Base-by-base conservation (phyloP, 495 filamentous ascomycete genomes). In the Thermochaetoides thermophila region DNA sequence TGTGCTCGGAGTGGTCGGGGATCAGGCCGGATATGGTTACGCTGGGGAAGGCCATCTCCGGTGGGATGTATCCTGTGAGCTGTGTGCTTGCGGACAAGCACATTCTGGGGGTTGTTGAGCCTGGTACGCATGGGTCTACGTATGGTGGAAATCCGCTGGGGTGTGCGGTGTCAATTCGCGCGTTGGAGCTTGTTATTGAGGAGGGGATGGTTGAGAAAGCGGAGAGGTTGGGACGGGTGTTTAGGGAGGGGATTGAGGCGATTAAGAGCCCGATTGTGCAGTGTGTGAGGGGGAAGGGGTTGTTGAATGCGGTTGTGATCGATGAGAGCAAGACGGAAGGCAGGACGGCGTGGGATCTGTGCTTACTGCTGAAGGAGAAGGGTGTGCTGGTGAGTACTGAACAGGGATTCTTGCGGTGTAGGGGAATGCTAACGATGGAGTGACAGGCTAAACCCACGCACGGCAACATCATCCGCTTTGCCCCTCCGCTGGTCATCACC, bases 111-210 rank as follows among this genome's bases (percentile, higher is more conserved):
- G 85, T 82, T n/a, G 64, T 99, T 38, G 91, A 99, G 65, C 80
- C 89, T 13, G 89, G 89, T 25, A 95, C 89, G 17, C 89, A 99
- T 50, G 89, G 89, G 20, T 91, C 82, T 17, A 99, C 89, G 17
- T 99, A 96, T 50, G 89, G 89, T 31, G 89, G 89, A 26, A 99
- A 99, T 59, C 89, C 89, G 2, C 65, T 99, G n/a, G 89, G 84
- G 1, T 95, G 85, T 45, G 89, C 89, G 21, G 84, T 99, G 10
- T 87, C 87, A 17, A 92, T 99, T 50, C 78, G 84, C 35, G 89
- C 89, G n/a, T 67, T 99, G 24, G 85, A 96, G 60, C 68, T 99
- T 31, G 74, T 99, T 28, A 69, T 84, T 45, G 89, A 99, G 49
- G 87, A 96, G 61, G 61, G 80, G 22, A 69, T 99, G 56, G 78